Percentiles rank a stretch among this genome's conserved stretches.
Conservation (phyloP, 2,329 filamentous ascomycete species). For the Penicillium capsulatum region DNA sequence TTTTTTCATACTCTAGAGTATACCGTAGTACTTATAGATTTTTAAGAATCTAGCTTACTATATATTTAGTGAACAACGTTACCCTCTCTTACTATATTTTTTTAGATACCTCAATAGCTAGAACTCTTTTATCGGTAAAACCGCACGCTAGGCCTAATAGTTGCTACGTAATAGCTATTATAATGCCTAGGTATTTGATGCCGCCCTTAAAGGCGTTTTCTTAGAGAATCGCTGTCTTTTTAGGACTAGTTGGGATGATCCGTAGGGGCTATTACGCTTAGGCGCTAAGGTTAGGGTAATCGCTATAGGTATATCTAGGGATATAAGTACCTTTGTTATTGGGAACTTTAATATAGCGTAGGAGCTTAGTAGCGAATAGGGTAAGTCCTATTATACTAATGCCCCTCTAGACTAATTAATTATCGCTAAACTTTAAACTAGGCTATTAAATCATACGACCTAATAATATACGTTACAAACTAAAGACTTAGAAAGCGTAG, state of each 20-base stretch:
- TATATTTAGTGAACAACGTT: constrained; percentile 14
- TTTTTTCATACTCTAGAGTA: constrained; percentile 14
- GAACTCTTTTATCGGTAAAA: constrained; percentile 8
- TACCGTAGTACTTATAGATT: constrained; percentile 10
- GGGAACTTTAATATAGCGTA: constrained; percentile 19
- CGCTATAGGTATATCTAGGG: constrained; percentile 17
- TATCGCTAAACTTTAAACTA: constrained; percentile 2
- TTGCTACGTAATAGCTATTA: constrained; percentile 21
- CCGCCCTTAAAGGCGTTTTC: constrained; percentile 15
- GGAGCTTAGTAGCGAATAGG: constrained; percentile 1
- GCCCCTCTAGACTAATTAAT: background rate
- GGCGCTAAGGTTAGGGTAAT: constrained; percentile 15
- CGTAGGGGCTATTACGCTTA: constrained; percentile 1
- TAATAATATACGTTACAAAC: constrained; percentile 7
- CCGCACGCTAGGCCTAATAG: constrained; percentile 14
- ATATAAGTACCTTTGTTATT: constrained; percentile 18
- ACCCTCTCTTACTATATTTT: constrained; percentile 4
- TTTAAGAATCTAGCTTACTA: constrained; percentile 9
- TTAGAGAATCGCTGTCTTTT: constrained; percentile 16
- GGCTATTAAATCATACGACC: constrained; percentile 15
- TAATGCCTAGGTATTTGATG: constrained; percentile 17
- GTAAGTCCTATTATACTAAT: constrained; percentile 1
- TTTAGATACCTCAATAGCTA: constrained; percentile 4
- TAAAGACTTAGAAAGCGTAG: constrained; percentile 14
- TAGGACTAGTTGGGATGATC: constrained; percentile 4